A percentile compares a stretch with the other conserved stretches of the same genome.
Evolutionary conservation across 805 yeast genomes (phyloP).

Genomic region (Saturnispora zaruensis): DNA sequence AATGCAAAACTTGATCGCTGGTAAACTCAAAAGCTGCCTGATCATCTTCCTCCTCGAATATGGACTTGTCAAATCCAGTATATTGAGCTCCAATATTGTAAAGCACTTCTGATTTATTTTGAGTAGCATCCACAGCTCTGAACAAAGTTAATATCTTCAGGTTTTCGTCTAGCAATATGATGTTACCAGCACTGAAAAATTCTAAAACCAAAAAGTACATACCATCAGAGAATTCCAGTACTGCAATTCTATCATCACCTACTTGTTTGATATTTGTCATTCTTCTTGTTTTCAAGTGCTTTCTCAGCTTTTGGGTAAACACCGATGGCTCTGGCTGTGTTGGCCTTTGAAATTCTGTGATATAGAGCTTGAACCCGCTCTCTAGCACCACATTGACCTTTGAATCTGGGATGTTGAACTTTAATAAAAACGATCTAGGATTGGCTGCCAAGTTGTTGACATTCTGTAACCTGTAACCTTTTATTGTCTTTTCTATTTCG

Average conservation of each 20-base stretch:
- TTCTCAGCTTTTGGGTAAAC: constrained; percentile 78
- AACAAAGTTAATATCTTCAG: constrained; percentile 63
- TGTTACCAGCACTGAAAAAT: constrained; percentile 92
- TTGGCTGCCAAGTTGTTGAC: constrained; percentile 74
- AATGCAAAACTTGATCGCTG: constrained; percentile 27
- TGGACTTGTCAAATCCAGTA: constrained; percentile 44
- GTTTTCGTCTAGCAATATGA: constrained; percentile 64
- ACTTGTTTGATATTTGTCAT: constrained; percentile 66
- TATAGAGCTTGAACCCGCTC: constrained; percentile 75
- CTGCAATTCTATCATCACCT: constrained; percentile 74
- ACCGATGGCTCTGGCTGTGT: constrained; percentile 76
- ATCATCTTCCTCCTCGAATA: constrained; percentile 28
- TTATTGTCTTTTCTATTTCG: constrained; percentile 52
- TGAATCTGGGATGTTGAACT: constrained; percentile 77
- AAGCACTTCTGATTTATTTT: constrained; percentile 53
- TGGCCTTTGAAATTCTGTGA: constrained; percentile 74
- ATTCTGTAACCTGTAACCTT: constrained; percentile 69
- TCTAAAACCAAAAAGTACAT: constrained; percentile 70
- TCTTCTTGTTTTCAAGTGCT: constrained; percentile 75
- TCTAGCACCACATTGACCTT: constrained; percentile 71
- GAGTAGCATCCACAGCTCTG: constrained; percentile 45
- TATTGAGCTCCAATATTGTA: constrained; percentile 74
- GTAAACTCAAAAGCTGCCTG: constrained; percentile 20
- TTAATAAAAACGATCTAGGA: constrained; percentile 63
- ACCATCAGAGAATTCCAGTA: constrained; percentile 80